phyloP scores from a whole-genome alignment of 2,329 filamentous ascomycete genomes.

The Colletotrichum australisinense region DNA sequence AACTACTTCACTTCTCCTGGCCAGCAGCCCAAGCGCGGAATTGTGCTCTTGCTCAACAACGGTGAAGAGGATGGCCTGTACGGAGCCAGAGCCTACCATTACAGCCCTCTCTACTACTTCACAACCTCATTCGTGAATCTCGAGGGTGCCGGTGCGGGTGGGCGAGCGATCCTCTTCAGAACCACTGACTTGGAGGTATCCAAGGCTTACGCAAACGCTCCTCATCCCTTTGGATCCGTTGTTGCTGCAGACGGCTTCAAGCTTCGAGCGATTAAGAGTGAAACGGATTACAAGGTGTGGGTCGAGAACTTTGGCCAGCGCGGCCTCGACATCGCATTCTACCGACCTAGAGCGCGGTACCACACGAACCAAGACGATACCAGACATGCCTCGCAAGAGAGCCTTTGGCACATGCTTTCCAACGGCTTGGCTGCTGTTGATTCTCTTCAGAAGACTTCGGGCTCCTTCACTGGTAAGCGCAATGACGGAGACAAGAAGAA shows the following conservation, averaged over 20 bases:
- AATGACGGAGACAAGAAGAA: conserved; percentile 67
- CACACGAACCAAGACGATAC: conserved; percentile 92
- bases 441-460: conserved; percentile 73
- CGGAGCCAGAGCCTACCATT: conserved; percentile 85
- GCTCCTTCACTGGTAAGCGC: conserved; percentile 69
- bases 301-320: conserved; percentile 78
- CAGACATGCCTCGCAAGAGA: conserved; percentile 76
- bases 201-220: conserved; percentile 76
- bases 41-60: conserved; percentile 92
- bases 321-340: conserved; percentile 93
- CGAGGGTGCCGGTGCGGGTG: conserved; percentile 93
- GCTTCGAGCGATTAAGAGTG: conserved; percentile 80
- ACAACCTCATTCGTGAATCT: conserved; percentile 93
- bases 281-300: conserved; percentile 92
- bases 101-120: conserved; percentile 83
- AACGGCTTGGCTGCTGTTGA: conserved; percentile 81
- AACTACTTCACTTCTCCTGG: conserved; percentile 83
- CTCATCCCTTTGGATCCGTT: conserved; percentile 86
- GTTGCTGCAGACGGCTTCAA: conserved; percentile 88
- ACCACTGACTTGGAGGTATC: conserved; percentile 90
- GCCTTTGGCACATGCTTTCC: conserved; percentile 96
- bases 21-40: conserved; percentile 80
- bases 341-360: conserved; percentile 85
- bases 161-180: conserved; percentile 87
- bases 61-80: conserved; percentile 94